Percentiles rank a stretch among this genome's conserved stretches.
phyloP scores from a whole-genome alignment of 1,139 yeast species.

The Kodamaea alishanica region DNA sequence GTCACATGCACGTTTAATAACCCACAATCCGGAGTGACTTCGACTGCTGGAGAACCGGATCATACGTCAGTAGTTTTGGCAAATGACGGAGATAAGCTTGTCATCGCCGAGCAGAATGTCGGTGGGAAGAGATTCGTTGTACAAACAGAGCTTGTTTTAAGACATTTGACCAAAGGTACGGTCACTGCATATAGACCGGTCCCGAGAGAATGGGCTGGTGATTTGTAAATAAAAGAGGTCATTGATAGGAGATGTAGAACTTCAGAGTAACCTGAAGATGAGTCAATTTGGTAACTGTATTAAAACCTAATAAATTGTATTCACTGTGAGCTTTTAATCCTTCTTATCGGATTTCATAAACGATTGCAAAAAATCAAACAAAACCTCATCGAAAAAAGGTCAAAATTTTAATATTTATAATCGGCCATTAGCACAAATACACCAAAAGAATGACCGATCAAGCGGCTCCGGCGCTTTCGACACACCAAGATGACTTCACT shows the following conservation, averaged over 20 bases:
- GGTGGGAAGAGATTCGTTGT: constrained; percentile 49
- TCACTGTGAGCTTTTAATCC: too few species aligned
- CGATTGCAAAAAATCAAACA: too few species aligned
- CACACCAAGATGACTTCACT: constrained; percentile 52
- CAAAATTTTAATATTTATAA: too few species aligned
- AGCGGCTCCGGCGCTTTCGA: constrained; percentile 57
- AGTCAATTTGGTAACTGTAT: not conserved
- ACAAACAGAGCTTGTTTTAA: constrained; percentile 41
- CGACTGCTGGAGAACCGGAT: constrained; percentile 56
- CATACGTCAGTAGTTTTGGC: constrained; percentile 62
- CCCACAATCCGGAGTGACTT: constrained; percentile 23
- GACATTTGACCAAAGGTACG: constrained; percentile 45
- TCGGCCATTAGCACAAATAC: not conserved
- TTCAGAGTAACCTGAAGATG: not conserved
- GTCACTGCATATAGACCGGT: constrained; percentile 55
- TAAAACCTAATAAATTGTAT: not conserved
- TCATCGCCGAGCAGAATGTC: constrained; percentile 61
- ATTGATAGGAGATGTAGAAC: not conserved
- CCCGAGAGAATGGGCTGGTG: constrained; percentile 51
- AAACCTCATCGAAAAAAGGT: too few species aligned
- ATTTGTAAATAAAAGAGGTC: constrained; percentile 17
- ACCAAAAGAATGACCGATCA: constrained; percentile 2
- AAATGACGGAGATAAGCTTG: constrained; percentile 28
- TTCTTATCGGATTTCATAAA: too few species aligned
- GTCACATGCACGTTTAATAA: constrained; percentile 42